A percentile compares a stretch with the other conserved stretches of the same genome.
Conservation (phyloP, 768 basidiomycete species). For the Xerocomellus chrysenteron region DNA sequence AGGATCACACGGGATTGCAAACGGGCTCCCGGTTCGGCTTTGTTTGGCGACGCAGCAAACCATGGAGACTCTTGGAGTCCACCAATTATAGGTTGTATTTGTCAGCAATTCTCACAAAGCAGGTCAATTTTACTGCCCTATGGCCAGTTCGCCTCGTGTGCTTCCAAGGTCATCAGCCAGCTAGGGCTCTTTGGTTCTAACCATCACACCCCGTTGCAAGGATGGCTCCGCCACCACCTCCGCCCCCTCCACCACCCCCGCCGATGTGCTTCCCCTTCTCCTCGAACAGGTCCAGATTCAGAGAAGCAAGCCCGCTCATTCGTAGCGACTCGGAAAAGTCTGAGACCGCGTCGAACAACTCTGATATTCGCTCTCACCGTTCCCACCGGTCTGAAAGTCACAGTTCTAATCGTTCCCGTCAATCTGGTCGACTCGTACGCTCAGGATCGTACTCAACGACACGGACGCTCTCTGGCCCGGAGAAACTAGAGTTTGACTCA, state of each 20-base stretch:
- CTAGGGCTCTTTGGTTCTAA: constrained; percentile 18
- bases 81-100: constrained; percentile 20
- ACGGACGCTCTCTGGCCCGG: constrained; percentile 39
- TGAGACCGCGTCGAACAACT: constrained; percentile 39
- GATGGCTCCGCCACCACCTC: constrained; percentile 51
- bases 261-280: constrained; percentile 62
- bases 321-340: constrained; percentile 43
- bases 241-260: constrained; percentile 50
- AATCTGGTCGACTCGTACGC: constrained; percentile 34
- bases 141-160: constrained; percentile 31
- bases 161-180: constrained; percentile 15
- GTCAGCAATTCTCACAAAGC: constrained; percentile 25
- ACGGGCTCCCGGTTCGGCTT: constrained; percentile 15
- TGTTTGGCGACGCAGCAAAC: constrained; percentile 21
- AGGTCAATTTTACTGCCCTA: constrained; percentile 29
- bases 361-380: constrained; percentile 30
- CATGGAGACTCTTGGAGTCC: not conserved
- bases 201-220: constrained; percentile 26
- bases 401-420: constrained; percentile 22
- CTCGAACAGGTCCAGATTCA: constrained; percentile 26
- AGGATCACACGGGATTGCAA: constrained; percentile 23
- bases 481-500: constrained; percentile 55
- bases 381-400: constrained; percentile 24
- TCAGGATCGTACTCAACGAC: constrained; percentile 46
- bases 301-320: constrained; percentile 31